Conservation (phyloP, 257 asterid genomes). For the Euphrasia confusa region DNA sequence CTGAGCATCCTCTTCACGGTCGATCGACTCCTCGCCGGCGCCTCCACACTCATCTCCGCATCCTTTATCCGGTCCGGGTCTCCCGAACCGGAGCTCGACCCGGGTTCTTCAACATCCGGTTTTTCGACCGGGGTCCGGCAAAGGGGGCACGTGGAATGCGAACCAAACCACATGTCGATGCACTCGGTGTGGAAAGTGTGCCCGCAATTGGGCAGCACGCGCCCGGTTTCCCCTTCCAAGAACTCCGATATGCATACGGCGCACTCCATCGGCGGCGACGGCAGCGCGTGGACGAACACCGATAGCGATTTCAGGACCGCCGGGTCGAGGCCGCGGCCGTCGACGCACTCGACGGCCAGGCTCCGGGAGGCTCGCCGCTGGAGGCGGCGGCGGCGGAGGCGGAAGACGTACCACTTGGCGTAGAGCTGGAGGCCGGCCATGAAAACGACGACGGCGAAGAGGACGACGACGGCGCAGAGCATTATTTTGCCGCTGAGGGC, state of each 20-base stretch:
- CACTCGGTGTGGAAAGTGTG: slow-evolving; percentile 71
- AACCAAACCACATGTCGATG: slow-evolving; percentile 81
- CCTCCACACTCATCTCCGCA: no score
- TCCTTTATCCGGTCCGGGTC: no score
- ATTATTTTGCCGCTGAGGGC: slow-evolving; percentile 66
- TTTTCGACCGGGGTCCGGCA: slow-evolving; percentile 68
- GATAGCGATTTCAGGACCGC: slow-evolving; percentile 57
- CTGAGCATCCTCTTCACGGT: background rate
- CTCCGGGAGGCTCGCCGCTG: slow-evolving; percentile 36
- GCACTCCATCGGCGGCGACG: slow-evolving; percentile 37
- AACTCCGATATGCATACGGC: slow-evolving; percentile 79
- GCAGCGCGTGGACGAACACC: slow-evolving; percentile 33
- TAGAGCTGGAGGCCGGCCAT: slow-evolving; percentile 61
- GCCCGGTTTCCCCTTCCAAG: slow-evolving; percentile 54
- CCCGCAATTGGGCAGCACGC: slow-evolving; percentile 59
- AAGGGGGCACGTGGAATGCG: slow-evolving; percentile 80
- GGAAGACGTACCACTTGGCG: slow-evolving; percentile 51
- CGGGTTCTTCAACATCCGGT: no score
- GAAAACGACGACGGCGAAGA: slow-evolving; percentile 55
- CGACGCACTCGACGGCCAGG: slow-evolving; percentile 47
- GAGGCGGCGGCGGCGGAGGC: slow-evolving; percentile 49
- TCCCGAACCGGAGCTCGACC: no score
- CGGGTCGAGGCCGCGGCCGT: slow-evolving; percentile 55
- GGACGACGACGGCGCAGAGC: slow-evolving; percentile 52
- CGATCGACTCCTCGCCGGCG: no score